Evolutionary conservation across 306 rosid genomes (phyloP).

Genomic region (Quercus variabilis): DNA sequence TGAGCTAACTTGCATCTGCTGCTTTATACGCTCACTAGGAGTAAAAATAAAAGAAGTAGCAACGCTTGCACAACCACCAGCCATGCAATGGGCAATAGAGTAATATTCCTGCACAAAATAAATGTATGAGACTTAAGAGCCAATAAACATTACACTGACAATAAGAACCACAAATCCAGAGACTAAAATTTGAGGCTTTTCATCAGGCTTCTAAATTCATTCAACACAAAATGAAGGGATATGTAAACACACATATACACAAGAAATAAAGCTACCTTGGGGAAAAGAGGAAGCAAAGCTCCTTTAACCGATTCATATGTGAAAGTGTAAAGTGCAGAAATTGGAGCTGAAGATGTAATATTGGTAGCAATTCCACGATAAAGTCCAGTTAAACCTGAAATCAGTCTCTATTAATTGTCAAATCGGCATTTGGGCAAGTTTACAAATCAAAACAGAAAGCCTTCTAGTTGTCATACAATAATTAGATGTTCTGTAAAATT

Average conservation of each 20-base stretch:
- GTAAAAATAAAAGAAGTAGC: slow-evolving; percentile 96
- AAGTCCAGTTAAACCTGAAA: slow-evolving; percentile 87
- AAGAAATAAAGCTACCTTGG: slow-evolving; percentile 48
- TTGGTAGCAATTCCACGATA: slow-evolving; percentile 89
- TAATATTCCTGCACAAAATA: slow-evolving; percentile 62
- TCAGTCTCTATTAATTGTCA: slow-evolving; percentile 16
- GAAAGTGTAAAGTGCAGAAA: slow-evolving; percentile 86
- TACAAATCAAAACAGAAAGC: slow-evolving; percentile 16
- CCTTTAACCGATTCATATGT: slow-evolving; percentile 92
- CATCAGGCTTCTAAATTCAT: neutral
- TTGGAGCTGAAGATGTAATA: slow-evolving; percentile 88
- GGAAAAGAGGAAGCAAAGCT: slow-evolving; percentile 77
- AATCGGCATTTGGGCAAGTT: slow-evolving; percentile 14
- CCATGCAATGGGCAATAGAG: slow-evolving; percentile 77
- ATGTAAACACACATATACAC: slow-evolving; percentile 9
- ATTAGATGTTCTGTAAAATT: slow-evolving; percentile 7
- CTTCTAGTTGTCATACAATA: slow-evolving; percentile 10
- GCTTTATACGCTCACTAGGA: slow-evolving; percentile 95
- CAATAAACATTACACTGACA: slow-evolving; percentile 5
- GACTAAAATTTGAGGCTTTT: neutral
- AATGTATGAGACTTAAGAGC: slow-evolving; percentile 27
- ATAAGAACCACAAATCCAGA: slow-evolving; percentile 1
- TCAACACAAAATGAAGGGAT: neutral
- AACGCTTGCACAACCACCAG: slow-evolving; percentile 93
- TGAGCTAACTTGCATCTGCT: slow-evolving; percentile 94